These are phyloP conservation scores for Ceratocystis cacaofunesta DNA, from an alignment of 2,329 filamentous ascomycete species.

Conservation along the genomic window DNA sequence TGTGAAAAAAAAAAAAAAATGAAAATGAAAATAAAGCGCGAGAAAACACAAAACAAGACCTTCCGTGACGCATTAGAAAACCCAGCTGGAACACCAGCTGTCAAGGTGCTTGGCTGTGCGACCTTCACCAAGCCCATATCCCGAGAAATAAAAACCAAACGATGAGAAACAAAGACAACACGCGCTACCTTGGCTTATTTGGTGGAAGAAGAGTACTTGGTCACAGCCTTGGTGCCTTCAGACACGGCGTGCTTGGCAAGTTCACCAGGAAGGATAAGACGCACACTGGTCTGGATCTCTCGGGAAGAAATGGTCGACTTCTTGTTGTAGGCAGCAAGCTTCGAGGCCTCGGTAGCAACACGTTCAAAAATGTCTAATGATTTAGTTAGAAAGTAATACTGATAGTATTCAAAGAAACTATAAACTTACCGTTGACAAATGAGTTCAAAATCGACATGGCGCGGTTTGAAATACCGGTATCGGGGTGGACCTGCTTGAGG, in stretches of 20 bases:
- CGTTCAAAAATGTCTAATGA: conserved; percentile 93
- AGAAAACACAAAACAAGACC: conserved; percentile 35
- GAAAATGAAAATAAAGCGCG: conserved; percentile 14
- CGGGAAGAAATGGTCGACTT: conserved; percentile 99
- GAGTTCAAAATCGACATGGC: conserved; percentile 99
- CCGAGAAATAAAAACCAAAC: conserved; percentile 36
- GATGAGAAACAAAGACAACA: conserved; percentile 31
- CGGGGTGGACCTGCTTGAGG: conserved; percentile 98
- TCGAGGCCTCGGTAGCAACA: conserved; percentile 94
- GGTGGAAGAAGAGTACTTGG: conserved; percentile 99
- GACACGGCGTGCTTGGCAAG: conserved; percentile 99
- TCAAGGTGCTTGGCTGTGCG: conserved; percentile 25
- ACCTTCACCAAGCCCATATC: conserved; percentile 39
- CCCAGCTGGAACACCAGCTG: conserved; percentile 30
- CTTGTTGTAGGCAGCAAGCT: conserved; percentile 99
- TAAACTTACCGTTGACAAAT: conserved; percentile 84
- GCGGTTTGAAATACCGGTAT: conserved; percentile 99
- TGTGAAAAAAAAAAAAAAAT: conserved; percentile 31
- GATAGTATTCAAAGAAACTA: neutral
- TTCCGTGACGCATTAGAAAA: conserved; percentile 64
- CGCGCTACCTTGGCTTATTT: conserved; percentile 51
- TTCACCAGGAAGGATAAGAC: conserved; percentile 94
- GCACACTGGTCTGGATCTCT: conserved; percentile 97
- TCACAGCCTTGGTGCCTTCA: conserved; percentile 98
- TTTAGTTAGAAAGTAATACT: conserved; percentile 19